These are phyloP conservation scores for Diplodia sapinea DNA, from an alignment of 2,329 filamentous ascomycete species.

Conservation along the genomic window DNA sequence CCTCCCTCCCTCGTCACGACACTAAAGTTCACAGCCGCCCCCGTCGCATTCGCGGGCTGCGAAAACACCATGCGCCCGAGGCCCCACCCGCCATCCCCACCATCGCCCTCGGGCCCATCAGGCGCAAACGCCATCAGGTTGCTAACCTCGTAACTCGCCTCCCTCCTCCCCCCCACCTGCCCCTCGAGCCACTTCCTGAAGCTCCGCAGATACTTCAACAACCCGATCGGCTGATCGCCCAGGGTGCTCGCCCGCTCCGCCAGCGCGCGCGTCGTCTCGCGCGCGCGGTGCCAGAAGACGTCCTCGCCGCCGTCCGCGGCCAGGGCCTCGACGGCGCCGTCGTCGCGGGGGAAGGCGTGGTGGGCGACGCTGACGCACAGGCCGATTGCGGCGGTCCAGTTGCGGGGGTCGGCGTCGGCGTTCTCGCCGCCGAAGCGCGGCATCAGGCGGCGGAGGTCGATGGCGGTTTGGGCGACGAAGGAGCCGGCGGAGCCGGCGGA, in stretches of 20 bases:
- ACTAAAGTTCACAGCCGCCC: conserved; percentile 51
- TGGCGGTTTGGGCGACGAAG: conserved; percentile 49
- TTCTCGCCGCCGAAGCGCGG: conserved; percentile 24
- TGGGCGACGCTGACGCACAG: conserved; percentile 45
- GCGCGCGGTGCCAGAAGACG: conserved; percentile 46
- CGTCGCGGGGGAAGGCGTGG: conserved; percentile 34
- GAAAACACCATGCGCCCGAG: conserved; percentile 52
- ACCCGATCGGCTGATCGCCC: conserved; percentile 51
- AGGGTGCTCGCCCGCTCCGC: conserved; percentile 42
- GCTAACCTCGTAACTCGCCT: conserved; percentile 54
- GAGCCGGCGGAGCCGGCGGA: background rate
- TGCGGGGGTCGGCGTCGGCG: conserved; percentile 31
- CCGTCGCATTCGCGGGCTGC: conserved; percentile 51
- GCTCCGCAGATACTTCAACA: conserved; percentile 51
- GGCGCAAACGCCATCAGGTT: conserved; percentile 52
- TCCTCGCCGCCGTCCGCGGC: conserved; percentile 14
- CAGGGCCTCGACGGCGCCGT: background rate
- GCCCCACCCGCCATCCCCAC: conserved; percentile 29
- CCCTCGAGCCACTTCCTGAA: conserved; percentile 50
- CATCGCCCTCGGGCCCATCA: conserved; percentile 4
- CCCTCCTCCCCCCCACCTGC: conserved; percentile 49
- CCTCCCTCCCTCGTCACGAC: conserved; percentile 50
- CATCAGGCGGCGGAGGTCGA: conserved; percentile 51
- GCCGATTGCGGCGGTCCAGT: conserved; percentile 40
- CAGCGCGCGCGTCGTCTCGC: conserved; percentile 43